These are phyloP conservation scores for Citrus medica DNA, from an alignment of 345 rosid genomes.

Conservation along the genomic window DNA sequence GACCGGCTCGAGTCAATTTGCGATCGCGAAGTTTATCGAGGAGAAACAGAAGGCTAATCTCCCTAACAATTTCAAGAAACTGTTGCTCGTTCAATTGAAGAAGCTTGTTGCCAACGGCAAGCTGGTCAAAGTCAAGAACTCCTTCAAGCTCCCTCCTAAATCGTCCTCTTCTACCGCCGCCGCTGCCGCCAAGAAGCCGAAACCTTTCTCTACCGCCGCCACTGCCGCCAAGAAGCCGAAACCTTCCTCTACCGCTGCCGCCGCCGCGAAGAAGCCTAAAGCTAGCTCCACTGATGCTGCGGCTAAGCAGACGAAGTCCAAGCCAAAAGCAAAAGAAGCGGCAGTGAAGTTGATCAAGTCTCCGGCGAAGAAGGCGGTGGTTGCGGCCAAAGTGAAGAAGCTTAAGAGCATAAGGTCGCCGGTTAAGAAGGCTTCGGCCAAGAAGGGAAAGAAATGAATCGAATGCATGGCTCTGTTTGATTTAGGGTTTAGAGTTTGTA, in stretches of 20 bases:
- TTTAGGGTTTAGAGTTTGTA: not conserved
- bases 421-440: slow-evolving; percentile 30
- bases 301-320: slow-evolving; percentile 9
- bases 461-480: not conserved
- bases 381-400: slow-evolving; percentile 17
- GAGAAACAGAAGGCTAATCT: slow-evolving; percentile 43
- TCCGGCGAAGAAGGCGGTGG: slow-evolving; percentile 15
- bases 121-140: slow-evolving; percentile 47
- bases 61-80: slow-evolving; percentile 41
- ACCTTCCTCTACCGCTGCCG: not conserved
- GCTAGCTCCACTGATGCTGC: not conserved
- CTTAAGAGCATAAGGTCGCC: slow-evolving; percentile 38
- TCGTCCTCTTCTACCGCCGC: slow-evolving; percentile 9
- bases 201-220: not conserved
- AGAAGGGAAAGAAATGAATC: slow-evolving; percentile 23
- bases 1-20: slow-evolving; percentile 55
- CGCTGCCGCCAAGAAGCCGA: not conserved
- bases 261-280: slow-evolving; percentile 1
- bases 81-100: slow-evolving; percentile 38
- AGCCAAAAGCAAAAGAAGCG: slow-evolving; percentile 3
- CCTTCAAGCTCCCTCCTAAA: slow-evolving; percentile 39
- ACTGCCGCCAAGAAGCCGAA: not conserved
- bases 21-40: slow-evolving; percentile 50
- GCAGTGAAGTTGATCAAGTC: slow-evolving; percentile 5
- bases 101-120: slow-evolving; percentile 41